phyloP scores from a whole-genome alignment of 345 rosid species.

The Leavenworthia alabamica region DNA sequence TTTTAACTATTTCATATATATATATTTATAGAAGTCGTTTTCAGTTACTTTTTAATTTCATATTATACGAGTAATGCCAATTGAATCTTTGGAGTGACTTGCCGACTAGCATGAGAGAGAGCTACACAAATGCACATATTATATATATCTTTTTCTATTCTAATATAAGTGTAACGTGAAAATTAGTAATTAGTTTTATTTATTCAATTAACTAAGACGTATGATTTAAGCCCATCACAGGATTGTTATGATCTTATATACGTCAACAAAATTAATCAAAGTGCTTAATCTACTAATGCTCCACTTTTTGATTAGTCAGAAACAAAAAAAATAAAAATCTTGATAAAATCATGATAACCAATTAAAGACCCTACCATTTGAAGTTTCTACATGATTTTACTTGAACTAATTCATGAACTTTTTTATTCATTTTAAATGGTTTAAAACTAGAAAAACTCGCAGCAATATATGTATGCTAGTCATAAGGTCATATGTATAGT shows the following conservation, averaged over 20 bases:
- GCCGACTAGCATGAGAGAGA: constrained; percentile 32
- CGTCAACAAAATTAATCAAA: constrained; percentile 11
- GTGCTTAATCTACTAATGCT: constrained; percentile 24
- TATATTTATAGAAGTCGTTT: constrained; percentile 2
- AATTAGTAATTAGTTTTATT: neutral
- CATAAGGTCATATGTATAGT: constrained; percentile 28
- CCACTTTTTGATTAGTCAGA: constrained; percentile 27
- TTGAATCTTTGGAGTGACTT: constrained; percentile 8
- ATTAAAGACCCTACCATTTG: constrained; percentile 20
- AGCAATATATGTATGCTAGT: neutral
- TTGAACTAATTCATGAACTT: neutral
- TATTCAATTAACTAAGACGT: neutral
- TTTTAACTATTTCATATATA: neutral
- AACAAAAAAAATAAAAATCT: too few relatives aligned
- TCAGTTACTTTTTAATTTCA: constrained; percentile 19
- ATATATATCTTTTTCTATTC: neutral
- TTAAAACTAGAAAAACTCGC: neutral
- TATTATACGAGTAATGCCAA: constrained; percentile 11
- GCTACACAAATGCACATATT: too few relatives aligned
- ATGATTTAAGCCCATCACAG: neutral
- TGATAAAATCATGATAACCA: constrained; percentile 11
- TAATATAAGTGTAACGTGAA: neutral
- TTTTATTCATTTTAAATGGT: neutral
- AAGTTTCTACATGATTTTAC: neutral
- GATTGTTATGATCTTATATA: neutral